Conservation (phyloP, 1,284 basidiomycete species). For the Cronartium quercuum region DNA sequence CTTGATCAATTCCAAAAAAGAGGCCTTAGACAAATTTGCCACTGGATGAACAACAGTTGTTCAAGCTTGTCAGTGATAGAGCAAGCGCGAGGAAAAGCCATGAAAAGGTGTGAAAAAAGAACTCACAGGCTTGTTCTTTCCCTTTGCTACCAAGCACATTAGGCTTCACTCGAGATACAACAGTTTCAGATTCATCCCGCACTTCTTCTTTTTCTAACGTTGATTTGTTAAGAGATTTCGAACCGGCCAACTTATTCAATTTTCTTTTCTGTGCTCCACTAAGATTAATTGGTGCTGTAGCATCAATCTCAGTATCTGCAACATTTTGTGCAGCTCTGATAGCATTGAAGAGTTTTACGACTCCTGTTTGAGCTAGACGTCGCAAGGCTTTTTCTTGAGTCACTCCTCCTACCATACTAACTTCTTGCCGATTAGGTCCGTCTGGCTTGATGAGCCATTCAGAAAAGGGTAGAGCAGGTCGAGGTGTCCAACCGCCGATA, state of each 20-base stretch:
- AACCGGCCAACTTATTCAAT: constrained; percentile 38
- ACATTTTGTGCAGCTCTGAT: constrained; percentile 47
- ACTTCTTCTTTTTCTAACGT: constrained; percentile 32
- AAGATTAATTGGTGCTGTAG: constrained; percentile 41
- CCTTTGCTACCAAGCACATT: constrained; percentile 47
- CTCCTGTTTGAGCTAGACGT: constrained; percentile 47
- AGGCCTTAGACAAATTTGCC: constrained; percentile 47
- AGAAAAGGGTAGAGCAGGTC: constrained; percentile 46
- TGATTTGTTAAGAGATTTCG: neutral
- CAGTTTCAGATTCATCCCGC: neutral
- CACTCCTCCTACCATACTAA: constrained; percentile 40
- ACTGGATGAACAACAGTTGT: constrained; percentile 40
- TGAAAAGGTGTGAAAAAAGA: neutral
- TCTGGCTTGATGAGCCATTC: constrained; percentile 43
- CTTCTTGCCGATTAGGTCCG: constrained; percentile 10
- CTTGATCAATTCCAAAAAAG: constrained; percentile 47
- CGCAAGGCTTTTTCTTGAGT: constrained; percentile 47
- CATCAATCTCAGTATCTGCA: constrained; percentile 40
- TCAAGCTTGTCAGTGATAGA: neutral
- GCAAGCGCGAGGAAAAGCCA: neutral
- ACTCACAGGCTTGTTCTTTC: constrained; percentile 47
- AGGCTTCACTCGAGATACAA: constrained; percentile 39
- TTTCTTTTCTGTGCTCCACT: constrained; percentile 42
- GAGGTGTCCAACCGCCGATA: constrained; percentile 47
- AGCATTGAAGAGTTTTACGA: constrained; percentile 48